Percentiles rank a stretch among this genome's conserved stretches.
These are phyloP conservation scores for Cutaneotrichosporon sp. DNA, from an alignment of 1,284 basidiomycete species.

Conservation along the genomic window DNA sequence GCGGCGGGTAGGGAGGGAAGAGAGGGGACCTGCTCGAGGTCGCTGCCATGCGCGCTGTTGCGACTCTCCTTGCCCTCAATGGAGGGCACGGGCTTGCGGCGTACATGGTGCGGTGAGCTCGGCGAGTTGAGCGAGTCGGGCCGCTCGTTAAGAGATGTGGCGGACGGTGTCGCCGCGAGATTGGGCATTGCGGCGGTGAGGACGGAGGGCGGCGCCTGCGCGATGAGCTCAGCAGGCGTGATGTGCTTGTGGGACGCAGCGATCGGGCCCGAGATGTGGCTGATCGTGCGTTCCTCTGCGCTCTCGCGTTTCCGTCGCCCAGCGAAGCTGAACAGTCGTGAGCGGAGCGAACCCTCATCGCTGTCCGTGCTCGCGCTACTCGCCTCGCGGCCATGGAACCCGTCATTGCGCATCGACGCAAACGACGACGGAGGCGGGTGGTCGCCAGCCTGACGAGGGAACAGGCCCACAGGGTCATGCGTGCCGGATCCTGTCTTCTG, in stretches of 20 bases:
- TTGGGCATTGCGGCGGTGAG: neutral
- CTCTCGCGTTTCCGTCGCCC: constrained; percentile 12
- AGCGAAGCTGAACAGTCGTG: constrained; percentile 20
- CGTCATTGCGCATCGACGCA: constrained; percentile 2
- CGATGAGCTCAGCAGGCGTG: constrained; percentile 14
- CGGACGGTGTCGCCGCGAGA: neutral
- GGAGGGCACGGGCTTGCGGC: constrained; percentile 32
- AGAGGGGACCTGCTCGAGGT: neutral
- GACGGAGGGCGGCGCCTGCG: constrained; percentile 1
- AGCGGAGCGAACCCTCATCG: constrained; percentile 1
- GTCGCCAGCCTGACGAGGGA: neutral
- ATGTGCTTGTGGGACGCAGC: constrained; percentile 18
- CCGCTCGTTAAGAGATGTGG: constrained; percentile 1
- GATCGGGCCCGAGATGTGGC: constrained; percentile 22
- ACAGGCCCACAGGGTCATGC: neutral
- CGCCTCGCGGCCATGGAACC: constrained; percentile 1
- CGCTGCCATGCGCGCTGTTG: neutral
- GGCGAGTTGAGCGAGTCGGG: constrained; percentile 15
- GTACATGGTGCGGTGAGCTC: constrained; percentile 17
- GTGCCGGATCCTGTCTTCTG: neutral
- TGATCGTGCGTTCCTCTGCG: constrained; percentile 18
- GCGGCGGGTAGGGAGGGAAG: neutral
- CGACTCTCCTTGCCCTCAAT: constrained; percentile 8
- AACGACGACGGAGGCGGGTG: constrained; percentile 2
- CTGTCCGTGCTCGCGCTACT: neutral